phyloP scores from a whole-genome alignment of 2,329 filamentous ascomycete genomes.

The Colletotrichum incanum region DNA sequence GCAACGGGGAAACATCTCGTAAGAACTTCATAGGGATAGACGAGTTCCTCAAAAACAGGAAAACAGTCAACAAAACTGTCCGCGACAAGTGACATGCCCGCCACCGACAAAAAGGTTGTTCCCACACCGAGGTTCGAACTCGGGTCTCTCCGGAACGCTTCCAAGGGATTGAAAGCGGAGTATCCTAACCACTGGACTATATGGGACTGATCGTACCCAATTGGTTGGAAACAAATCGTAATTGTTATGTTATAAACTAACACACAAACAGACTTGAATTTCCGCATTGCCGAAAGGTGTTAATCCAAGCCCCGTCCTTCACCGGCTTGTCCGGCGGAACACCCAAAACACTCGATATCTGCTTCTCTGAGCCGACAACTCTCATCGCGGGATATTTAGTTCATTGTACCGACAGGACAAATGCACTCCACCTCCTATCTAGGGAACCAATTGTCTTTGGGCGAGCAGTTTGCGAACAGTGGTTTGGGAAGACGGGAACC shows the following conservation, averaged over 20 bases:
- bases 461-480: not conserved
- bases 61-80: too few relatives aligned
- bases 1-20: not conserved
- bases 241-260: too few relatives aligned
- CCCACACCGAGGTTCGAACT: constrained; percentile 29
- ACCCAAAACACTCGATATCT: not conserved
- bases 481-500: not conserved
- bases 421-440: not conserved
- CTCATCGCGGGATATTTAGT: too few relatives aligned
- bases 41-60: too few relatives aligned
- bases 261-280: not conserved
- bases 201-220: not conserved
- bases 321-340: not conserved
- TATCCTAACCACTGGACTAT: constrained; percentile 30
- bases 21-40: too few relatives aligned
- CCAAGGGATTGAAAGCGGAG: constrained; percentile 23
- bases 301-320: not conserved
- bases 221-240: too few relatives aligned
- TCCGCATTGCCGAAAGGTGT: not conserved
- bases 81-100: too few relatives aligned
- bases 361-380: not conserved
- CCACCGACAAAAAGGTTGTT: not conserved
- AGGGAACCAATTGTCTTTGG: not conserved
- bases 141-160: constrained; percentile 25
- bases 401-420: not conserved